These are phyloP conservation scores for Durusdinium trenchii DNA, from an alignment of 73 alveolate genomes.

Conservation along the genomic window DNA sequence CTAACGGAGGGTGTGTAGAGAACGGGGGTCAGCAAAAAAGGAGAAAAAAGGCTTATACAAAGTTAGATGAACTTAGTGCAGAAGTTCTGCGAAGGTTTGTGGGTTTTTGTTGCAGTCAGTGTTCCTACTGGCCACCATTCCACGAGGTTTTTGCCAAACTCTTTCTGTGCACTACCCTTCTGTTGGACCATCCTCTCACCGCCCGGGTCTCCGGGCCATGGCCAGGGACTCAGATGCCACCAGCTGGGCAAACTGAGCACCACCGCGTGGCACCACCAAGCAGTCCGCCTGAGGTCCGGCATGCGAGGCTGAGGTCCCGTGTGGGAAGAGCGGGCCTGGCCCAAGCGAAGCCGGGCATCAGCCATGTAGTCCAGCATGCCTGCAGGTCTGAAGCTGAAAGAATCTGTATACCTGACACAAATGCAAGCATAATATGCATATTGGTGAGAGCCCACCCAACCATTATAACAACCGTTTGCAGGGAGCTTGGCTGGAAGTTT, in stretches of 20 bases:
- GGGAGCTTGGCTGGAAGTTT: not conserved
- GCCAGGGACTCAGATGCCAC: conserved; percentile 54
- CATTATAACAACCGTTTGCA: not conserved
- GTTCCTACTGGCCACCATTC: no score
- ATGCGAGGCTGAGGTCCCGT: not conserved
- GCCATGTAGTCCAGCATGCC: conserved; percentile 95
- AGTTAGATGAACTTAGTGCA: no score
- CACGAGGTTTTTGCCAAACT: no score
- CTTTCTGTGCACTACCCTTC: no score
- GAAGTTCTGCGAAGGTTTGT: no score
- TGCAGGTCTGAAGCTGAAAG: not conserved
- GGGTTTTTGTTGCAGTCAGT: no score
- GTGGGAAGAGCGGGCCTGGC: conserved; percentile 5
- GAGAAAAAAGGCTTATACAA: no score
- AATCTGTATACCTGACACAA: not conserved
- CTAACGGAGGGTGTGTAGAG: no score
- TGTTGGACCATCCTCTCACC: not conserved
- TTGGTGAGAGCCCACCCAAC: not conserved
- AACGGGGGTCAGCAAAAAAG: no score
- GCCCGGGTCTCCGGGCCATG: conserved; percentile 26
- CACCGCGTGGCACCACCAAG: conserved; percentile 68
- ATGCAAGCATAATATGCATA: not conserved
- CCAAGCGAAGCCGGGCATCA: conserved; percentile 85
- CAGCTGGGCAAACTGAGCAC: conserved; percentile 76
- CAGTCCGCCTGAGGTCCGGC: not conserved